phyloP scores from a whole-genome alignment of 768 basidiomycete genomes.

The Boletus sp. region DNA sequence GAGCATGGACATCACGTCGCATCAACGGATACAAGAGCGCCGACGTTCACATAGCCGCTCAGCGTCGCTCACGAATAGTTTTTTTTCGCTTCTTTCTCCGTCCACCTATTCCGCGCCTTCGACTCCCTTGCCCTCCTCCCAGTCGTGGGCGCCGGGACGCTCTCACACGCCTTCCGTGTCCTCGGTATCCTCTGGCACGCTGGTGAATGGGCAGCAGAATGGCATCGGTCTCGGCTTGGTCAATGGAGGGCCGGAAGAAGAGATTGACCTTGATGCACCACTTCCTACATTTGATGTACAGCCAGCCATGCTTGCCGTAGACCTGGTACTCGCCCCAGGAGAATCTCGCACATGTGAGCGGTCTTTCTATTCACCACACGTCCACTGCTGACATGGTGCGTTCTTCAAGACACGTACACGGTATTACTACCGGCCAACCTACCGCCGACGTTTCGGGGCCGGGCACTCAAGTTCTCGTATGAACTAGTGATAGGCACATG shows the following conservation, averaged over 20 bases:
- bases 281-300: constrained; percentile 85
- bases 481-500: constrained; percentile 88
- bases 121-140: constrained; percentile 20
- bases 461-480: constrained; percentile 81
- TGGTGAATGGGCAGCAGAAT: constrained; percentile 6
- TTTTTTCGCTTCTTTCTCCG: constrained; percentile 48
- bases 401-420: constrained; percentile 68
- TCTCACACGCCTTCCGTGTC: constrained; percentile 25
- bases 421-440: constrained; percentile 71
- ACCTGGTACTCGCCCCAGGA: constrained; percentile 76
- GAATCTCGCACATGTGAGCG: constrained; percentile 73
- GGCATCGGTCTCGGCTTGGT: constrained; percentile 34
- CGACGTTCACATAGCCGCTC: constrained; percentile 47
- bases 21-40: constrained; percentile 20
- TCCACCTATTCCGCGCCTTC: constrained; percentile 29
- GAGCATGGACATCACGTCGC: constrained; percentile 71
- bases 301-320: constrained; percentile 86
- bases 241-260: constrained; percentile 35
- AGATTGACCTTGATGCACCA: constrained; percentile 58
- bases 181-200: constrained; percentile 12
- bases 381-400: background rate
- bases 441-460: constrained; percentile 89
- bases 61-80: constrained; percentile 48
- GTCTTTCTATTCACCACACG: background rate
- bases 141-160: constrained; percentile 21